Conservation (phyloP, 345 rosid species). For the Hypericum androsaemum region DNA sequence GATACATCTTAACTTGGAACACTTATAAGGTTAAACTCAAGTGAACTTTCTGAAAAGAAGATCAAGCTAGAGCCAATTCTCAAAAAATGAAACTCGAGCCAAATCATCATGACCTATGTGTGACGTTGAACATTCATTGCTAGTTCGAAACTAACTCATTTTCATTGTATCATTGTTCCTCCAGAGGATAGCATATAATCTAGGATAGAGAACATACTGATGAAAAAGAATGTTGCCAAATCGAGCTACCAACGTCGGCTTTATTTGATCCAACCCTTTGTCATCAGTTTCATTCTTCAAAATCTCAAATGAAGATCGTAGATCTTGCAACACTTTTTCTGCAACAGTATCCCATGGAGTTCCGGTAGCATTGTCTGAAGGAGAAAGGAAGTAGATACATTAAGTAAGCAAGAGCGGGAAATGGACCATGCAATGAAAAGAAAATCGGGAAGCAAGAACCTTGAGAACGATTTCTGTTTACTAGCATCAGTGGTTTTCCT, state of each 20-base stretch:
- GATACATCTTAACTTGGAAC: no score
- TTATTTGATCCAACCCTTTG: conserved; percentile 5
- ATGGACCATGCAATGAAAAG: not conserved
- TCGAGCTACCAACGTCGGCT: conserved; percentile 21
- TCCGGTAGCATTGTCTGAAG: not conserved
- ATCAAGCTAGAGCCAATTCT: no score
- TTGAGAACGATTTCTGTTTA: conserved; percentile 9
- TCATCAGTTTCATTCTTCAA: conserved; percentile 11
- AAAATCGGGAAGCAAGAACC: conserved; percentile 3
- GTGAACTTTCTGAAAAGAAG: no score
- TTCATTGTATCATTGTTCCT: no score
- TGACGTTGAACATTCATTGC: no score
- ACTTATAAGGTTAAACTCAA: no score
- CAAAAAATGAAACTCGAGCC: no score
- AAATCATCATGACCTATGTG: no score
- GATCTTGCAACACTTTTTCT: conserved; percentile 15
- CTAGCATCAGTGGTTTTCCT: conserved; percentile 13
- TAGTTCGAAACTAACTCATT: no score
- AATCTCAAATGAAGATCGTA: conserved; percentile 11
- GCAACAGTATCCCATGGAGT: conserved; percentile 18
- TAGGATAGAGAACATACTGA: conserved; percentile 3
- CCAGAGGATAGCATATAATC: no score
- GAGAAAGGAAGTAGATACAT: not conserved
- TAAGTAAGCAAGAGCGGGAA: not conserved
- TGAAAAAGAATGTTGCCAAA: conserved; percentile 21